Evolutionary conservation across 139 green algal genomes (phyloP).

Genomic region (Chlorella sp.): DNA sequence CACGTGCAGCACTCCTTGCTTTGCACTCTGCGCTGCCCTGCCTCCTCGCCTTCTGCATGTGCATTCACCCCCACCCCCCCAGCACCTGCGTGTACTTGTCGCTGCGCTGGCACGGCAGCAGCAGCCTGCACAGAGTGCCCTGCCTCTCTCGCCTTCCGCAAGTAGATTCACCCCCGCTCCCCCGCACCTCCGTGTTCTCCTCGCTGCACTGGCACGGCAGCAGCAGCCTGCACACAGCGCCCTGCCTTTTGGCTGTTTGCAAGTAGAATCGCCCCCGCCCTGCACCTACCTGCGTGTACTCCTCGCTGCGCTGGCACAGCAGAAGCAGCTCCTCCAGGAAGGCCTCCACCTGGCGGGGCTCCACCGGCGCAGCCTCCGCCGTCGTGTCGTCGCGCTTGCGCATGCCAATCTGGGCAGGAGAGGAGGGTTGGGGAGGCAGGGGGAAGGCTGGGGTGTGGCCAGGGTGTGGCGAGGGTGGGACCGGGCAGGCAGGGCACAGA

Average conservation of each 20-base stretch:
- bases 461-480: too few relatives aligned
- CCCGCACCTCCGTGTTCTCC: conserved; percentile 81
- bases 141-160: too few relatives aligned
- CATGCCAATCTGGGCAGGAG: conserved; percentile 49
- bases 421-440: too few relatives aligned
- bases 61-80: not conserved
- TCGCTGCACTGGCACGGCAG: conserved; percentile 80
- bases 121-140: too few relatives aligned
- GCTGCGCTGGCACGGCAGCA: conserved; percentile 77
- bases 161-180: not conserved
- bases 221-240: too few relatives aligned
- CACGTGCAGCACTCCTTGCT: not conserved
- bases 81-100: conserved; percentile 88
- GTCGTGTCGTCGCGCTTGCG: conserved; percentile 38
- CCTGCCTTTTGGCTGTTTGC: too few relatives aligned
- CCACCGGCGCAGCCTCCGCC: conserved; percentile 31
- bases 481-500: too few relatives aligned
- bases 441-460: too few relatives aligned
- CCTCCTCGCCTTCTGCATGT: not conserved
- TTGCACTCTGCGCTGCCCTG: not conserved
- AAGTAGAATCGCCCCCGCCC: not conserved
- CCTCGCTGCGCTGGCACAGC: conserved; percentile 84
- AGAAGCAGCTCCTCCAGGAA: conserved; percentile 85
- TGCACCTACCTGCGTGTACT: conserved; percentile 79
- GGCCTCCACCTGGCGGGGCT: conserved; percentile 72